Percentiles rank a stretch among this genome's conserved stretches.
phyloP scores from a whole-genome alignment of 1,284 basidiomycete species.

The Tylopilus sp. region DNA sequence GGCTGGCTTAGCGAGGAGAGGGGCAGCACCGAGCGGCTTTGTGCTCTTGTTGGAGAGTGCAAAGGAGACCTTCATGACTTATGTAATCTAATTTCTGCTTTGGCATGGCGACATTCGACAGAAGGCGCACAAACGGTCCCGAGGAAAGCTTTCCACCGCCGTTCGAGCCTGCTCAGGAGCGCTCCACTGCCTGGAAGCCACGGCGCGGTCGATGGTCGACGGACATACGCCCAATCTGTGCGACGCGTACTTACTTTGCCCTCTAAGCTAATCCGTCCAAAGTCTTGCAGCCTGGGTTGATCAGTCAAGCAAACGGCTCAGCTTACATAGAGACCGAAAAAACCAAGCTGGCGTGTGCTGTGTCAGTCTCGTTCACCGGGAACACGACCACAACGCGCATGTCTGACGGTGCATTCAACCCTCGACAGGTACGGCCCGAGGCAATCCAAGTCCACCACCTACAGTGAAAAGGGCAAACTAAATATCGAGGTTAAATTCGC shows the following conservation, averaged over 20 bases:
- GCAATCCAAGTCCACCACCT: constrained; percentile 75
- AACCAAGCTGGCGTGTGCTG: constrained; percentile 92
- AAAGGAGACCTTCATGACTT: constrained; percentile 76
- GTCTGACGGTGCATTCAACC: constrained; percentile 1
- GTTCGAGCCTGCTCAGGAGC: constrained; percentile 46
- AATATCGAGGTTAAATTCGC: constrained; percentile 97
- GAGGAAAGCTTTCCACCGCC: constrained; percentile 71
- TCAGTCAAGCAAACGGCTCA: constrained; percentile 91
- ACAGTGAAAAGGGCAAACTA: constrained; percentile 82
- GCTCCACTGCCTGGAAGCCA: constrained; percentile 8
- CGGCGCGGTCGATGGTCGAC: constrained; percentile 42
- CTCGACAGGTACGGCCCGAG: constrained; percentile 83
- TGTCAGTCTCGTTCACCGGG: constrained; percentile 48
- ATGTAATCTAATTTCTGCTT: constrained; percentile 17
- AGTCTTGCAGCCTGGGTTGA: constrained; percentile 89
- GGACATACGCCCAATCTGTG: constrained; percentile 84
- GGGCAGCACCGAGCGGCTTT: constrained; percentile 46
- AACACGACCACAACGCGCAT: not conserved
- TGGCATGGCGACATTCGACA: constrained; percentile 63
- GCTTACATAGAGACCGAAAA: constrained; percentile 89
- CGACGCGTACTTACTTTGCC: constrained; percentile 28
- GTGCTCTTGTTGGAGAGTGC: constrained; percentile 61
- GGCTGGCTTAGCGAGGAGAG: constrained; percentile 57
- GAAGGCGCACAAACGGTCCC: constrained; percentile 84
- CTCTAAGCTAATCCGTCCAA: constrained; percentile 13